Evolutionary conservation across 176 grass and related monocot species (phyloP), one percentile per base, ranked within the genome.

Genomic region (Lolium rigidum): DNA sequence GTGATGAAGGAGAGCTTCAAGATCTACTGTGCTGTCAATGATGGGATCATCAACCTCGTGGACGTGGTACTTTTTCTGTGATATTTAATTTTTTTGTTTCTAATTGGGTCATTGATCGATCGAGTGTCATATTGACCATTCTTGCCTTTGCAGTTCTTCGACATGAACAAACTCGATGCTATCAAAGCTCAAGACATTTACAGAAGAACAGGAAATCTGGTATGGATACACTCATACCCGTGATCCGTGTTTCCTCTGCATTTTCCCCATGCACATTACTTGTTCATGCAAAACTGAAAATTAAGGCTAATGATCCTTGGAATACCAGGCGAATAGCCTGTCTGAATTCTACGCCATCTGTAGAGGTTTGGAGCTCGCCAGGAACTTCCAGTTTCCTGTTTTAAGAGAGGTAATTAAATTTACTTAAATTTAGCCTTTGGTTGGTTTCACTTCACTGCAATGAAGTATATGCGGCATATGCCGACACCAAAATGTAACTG

Each of bases 1-100:
- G 86, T 93, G 70, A n/a, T 93, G 66, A 98, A 95, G 88, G 95
- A 95, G 84, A 98, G 93, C 85, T 98, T 95, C 80, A 98, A 91
- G 81, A 92, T 95, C 4, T 98, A 98, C 24, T 98, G 95, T 43
- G 85, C 93, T n/a, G 76, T 98, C 20, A 98, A 95, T 22, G 95
- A 95, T 85, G 93, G 95, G 37, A 93, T 98, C 82, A 93, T 98
- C 76, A 93, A 93, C 59, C 89, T 95, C 73, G 91, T 98, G 35
- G 95, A 98, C 21, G 51, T 92, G 93, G 95, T 95, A 89, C 9
- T 61, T 26, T 8, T 31, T 7, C 21, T 31, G 59, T 22, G 17
- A 70, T 76, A 71, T 31, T 69, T 43, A 5, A 18, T 6, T 25
- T 84, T 47, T 20, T 3, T 85, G 26, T 28, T 83, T 10, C 6